A percentile compares a stretch with the other conserved stretches of the same genome.
phyloP scores from a whole-genome alignment of 169 alveolate genomes.

The Cryptosporidium parvum region DNA sequence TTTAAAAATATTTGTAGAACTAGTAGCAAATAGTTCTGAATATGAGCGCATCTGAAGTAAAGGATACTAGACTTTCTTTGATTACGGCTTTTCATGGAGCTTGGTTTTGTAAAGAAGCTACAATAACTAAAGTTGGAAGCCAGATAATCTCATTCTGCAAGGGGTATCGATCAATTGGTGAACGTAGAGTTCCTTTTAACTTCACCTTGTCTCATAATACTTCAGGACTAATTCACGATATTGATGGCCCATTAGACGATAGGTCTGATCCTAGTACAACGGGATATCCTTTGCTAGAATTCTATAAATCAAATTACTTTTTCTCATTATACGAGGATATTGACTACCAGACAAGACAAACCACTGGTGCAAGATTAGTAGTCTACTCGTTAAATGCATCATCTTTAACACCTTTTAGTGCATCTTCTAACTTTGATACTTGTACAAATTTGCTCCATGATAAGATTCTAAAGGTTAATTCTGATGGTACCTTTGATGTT shows the following conservation, averaged over 20 bases:
- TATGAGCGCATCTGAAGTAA: background rate
- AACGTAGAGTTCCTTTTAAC: background rate
- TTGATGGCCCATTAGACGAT: conserved; percentile 18
- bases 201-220: conserved; percentile 30
- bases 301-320: conserved; percentile 36
- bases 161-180: conserved; percentile 15
- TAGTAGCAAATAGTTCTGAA: background rate
- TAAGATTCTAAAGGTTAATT: background rate
- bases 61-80: conserved; percentile 30
- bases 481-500: conserved; percentile 34
- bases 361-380: background rate
- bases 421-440: conserved; percentile 14
- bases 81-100: conserved; percentile 21
- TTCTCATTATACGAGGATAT: conserved; percentile 28
- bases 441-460: conserved; percentile 17
- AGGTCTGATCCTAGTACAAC: background rate
- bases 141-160: conserved; percentile 32
- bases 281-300: conserved; percentile 14
- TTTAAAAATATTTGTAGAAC: background rate
- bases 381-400: conserved; percentile 15
- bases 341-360: conserved; percentile 1
- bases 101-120: conserved; percentile 23
- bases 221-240: background rate
- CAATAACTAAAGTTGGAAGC: background rate
- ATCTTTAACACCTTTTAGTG: conserved; percentile 39